Conservation (phyloP, 768 basidiomycete genomes). For the Pleurotus eryngii region DNA sequence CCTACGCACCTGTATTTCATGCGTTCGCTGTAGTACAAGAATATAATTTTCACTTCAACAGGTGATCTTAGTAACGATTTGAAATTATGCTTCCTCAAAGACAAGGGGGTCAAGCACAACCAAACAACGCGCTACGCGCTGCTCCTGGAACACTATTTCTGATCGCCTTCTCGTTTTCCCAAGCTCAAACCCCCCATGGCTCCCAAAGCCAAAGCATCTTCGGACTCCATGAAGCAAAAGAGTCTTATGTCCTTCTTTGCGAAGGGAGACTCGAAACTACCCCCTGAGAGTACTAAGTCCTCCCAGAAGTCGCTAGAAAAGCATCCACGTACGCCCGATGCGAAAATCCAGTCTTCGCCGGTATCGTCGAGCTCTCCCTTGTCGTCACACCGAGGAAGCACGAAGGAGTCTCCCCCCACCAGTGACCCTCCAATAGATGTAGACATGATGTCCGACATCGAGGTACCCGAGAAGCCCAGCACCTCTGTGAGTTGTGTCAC, state of each 20-base stretch:
- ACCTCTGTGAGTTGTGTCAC: neutral
- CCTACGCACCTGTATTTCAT: too few species aligned
- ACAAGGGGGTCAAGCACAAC: too few species aligned
- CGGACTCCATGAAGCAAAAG: conserved; percentile 11
- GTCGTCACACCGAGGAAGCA: conserved; percentile 47
- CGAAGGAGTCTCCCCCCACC: conserved; percentile 65
- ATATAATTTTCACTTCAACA: too few species aligned
- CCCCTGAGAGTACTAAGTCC: neutral
- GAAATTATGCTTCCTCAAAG: too few species aligned
- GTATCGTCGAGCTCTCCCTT: conserved; percentile 27
- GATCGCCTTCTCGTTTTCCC: neutral
- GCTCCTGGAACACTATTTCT: neutral
- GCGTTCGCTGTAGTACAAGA: too few species aligned
- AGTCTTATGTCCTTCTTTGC: conserved; percentile 10
- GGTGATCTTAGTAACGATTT: too few species aligned
- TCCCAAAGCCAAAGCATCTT: neutral
- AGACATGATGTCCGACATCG: conserved; percentile 61
- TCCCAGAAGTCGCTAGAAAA: neutral
- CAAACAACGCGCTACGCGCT: conserved; percentile 2
- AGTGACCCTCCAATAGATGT: conserved; percentile 71
- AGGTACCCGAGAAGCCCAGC: conserved; percentile 10
- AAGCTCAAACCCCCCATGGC: neutral
- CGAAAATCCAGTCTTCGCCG: neutral
- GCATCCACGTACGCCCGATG: conserved; percentile 2
- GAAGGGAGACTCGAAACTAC: neutral